Conservation (phyloP, 495 filamentous ascomycete species). For the Cryomyces antarcticus region DNA sequence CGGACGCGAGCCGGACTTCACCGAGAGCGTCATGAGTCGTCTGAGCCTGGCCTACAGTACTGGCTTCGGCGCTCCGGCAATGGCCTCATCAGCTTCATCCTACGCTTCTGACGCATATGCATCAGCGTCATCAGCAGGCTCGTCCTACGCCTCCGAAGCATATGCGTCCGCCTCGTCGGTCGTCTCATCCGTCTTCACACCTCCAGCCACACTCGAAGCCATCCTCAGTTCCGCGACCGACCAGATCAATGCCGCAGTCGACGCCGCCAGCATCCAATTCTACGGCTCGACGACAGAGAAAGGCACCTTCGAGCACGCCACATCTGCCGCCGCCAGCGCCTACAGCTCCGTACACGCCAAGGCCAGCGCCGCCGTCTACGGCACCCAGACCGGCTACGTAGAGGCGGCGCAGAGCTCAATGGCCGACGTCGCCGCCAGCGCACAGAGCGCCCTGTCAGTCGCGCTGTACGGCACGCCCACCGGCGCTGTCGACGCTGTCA, state of each 20-base stretch:
- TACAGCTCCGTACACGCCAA: conserved; percentile 28
- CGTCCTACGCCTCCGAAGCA: conserved; percentile 32
- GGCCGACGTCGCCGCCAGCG: conserved; percentile 28
- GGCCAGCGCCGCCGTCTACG: conserved; percentile 35
- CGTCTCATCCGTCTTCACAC: conserved; percentile 30
- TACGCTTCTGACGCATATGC: conserved; percentile 35
- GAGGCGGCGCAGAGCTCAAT: conserved; percentile 29
- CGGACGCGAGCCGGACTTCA: conserved; percentile 65
- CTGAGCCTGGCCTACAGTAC: conserved; percentile 44
- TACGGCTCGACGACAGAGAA: conserved; percentile 31
- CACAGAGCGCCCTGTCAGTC: conserved; percentile 27
- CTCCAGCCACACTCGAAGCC: conserved; percentile 35
- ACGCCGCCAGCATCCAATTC: conserved; percentile 36
- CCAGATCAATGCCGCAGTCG: conserved; percentile 35
- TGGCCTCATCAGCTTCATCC: conserved; percentile 30
- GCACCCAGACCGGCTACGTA: conserved; percentile 27
- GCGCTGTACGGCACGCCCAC: conserved; percentile 33
- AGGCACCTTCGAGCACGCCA: conserved; percentile 32
- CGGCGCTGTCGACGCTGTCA: conserved; percentile 19
- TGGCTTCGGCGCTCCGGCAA: conserved; percentile 24
- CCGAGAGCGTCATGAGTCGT: conserved; percentile 56
- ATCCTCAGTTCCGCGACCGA: conserved; percentile 34
- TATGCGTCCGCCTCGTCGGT: conserved; percentile 38
- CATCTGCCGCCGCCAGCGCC: conserved; percentile 27
- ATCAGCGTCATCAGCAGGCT: conserved; percentile 35